These are phyloP conservation scores for Cryoendolithus antarcticus DNA, from an alignment of 2,329 filamentous ascomycete species.

Conservation along the genomic window DNA sequence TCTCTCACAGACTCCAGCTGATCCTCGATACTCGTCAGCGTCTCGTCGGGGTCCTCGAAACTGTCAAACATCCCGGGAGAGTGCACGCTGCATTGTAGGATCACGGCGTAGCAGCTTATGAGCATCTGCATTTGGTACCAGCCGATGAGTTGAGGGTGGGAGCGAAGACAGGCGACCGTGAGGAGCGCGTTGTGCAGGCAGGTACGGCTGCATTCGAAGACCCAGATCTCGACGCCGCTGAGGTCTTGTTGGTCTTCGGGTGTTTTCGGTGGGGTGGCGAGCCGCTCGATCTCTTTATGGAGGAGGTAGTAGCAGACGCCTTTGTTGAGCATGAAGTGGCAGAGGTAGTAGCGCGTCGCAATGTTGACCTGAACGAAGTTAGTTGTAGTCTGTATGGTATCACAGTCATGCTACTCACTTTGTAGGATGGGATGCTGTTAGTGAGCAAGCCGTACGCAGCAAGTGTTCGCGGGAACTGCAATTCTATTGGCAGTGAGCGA, in stretches of 20 bases:
- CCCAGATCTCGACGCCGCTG: slow-evolving; percentile 4
- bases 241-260: slow-evolving; percentile 5
- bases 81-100: slow-evolving; percentile 3
- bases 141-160: slow-evolving; percentile 4
- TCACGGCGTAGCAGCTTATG: slow-evolving; percentile 5
- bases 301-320: slow-evolving; percentile 5
- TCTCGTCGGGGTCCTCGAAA: slow-evolving; percentile 4
- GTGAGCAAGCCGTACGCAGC: slow-evolving; percentile 5
- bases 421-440: slow-evolving; percentile 5
- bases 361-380: slow-evolving; percentile 1
- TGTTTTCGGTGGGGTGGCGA: slow-evolving; percentile 5
- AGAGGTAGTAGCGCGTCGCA: slow-evolving; percentile 6
- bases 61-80: slow-evolving; percentile 2
- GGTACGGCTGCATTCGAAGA: slow-evolving; percentile 6
- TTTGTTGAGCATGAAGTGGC: slow-evolving; percentile 4
- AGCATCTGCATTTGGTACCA: slow-evolving; percentile 6
- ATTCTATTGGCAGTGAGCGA: slow-evolving; percentile 4
- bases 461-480: slow-evolving; percentile 5
- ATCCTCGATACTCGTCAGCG: slow-evolving; percentile 3
- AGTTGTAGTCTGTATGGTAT: not conserved
- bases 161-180: slow-evolving; percentile 4
- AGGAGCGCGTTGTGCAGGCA: slow-evolving; percentile 5
- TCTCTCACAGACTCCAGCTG: slow-evolving; percentile 3
- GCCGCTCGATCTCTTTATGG: slow-evolving; percentile 6
- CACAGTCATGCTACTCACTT: not conserved